phyloP scores from a whole-genome alignment of 345 rosid genomes.

The Erysimum cheiranthoides region DNA sequence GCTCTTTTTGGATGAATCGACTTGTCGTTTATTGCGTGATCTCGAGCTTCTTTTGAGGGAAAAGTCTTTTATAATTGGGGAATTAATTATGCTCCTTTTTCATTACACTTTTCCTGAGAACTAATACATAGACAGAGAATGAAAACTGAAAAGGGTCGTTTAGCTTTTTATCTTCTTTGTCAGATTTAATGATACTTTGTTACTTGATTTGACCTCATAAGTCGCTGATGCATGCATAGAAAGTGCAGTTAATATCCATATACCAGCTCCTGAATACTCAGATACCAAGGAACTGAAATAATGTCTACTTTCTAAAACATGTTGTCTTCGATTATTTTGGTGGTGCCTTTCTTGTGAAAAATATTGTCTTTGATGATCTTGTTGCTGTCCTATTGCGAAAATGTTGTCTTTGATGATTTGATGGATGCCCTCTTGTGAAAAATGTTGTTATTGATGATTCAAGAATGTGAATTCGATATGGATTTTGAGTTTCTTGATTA shows the following conservation, averaged over 20 bases:
- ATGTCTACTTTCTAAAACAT: neutral
- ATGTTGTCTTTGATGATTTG: neutral
- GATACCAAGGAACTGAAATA: neutral
- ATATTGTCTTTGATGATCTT: neutral
- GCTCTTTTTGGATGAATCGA: constrained; percentile 1
- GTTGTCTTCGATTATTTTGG: constrained; percentile 1
- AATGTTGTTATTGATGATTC: neutral
- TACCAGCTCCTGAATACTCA: constrained; percentile 16
- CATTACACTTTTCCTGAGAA: neutral
- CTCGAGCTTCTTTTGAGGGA: constrained; percentile 28
- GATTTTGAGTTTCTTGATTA: neutral
- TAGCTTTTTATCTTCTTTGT: constrained; percentile 12
- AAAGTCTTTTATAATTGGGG: neutral
- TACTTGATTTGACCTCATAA: neutral
- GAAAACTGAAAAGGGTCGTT: neutral
- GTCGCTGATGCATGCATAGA: constrained; percentile 28
- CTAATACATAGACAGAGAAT: neutral
- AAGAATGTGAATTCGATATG: neutral
- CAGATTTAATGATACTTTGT: constrained; percentile 24
- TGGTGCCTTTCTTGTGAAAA: neutral
- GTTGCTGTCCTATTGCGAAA: neutral
- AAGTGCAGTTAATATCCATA: neutral
- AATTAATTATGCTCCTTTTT: neutral
- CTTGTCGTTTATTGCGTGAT: constrained; percentile 37
- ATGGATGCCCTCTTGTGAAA: neutral